A percentile compares a stretch with the other conserved stretches of the same genome.
phyloP scores from a whole-genome alignment of 2,329 filamentous ascomycete species.

The Monilinia aucupariae region DNA sequence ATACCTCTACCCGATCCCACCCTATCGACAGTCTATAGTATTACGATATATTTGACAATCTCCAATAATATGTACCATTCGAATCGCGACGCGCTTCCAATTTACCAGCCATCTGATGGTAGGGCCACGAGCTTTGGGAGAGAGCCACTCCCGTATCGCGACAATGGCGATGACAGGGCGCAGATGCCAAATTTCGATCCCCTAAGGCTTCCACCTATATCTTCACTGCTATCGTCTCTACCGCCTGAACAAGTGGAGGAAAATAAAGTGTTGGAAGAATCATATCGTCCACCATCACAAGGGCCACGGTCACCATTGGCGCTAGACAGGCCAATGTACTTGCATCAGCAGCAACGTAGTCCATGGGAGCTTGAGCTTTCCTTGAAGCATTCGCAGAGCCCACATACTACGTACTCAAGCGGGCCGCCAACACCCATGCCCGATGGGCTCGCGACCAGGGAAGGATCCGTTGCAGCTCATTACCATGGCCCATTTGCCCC shows the following conservation, averaged over 20 bases:
- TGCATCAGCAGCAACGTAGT: conserved; percentile 13
- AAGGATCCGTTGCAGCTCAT: conserved; percentile 12
- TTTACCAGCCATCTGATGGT: conserved; percentile 12
- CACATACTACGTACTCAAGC: background rate
- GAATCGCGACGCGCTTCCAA: conserved; percentile 11
- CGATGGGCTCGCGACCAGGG: background rate
- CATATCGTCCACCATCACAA: conserved; percentile 12
- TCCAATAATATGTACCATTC: conserved; percentile 12
- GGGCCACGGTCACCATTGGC: conserved; percentile 10
- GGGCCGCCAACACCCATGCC: conserved; percentile 4
- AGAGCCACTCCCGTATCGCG: conserved; percentile 10
- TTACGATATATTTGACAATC: conserved; percentile 12
- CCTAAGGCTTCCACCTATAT: conserved; percentile 11
- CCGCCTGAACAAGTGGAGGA: conserved; percentile 8
- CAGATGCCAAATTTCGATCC: conserved; percentile 8
- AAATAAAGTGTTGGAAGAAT: background rate
- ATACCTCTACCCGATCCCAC: conserved; percentile 9
- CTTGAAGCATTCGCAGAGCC: conserved; percentile 14
- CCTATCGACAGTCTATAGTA: conserved; percentile 7
- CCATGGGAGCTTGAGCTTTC: conserved; percentile 10
- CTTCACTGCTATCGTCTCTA: conserved; percentile 10
- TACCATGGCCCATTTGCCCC: conserved; percentile 12
- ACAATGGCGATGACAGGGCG: conserved; percentile 15
- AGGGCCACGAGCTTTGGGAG: background rate
- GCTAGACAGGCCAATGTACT: conserved; percentile 8